Percentiles rank a stretch among this genome's conserved stretches.
Conservation (phyloP, 2,329 filamentous ascomycete species). For the Diaporthe destruens region DNA sequence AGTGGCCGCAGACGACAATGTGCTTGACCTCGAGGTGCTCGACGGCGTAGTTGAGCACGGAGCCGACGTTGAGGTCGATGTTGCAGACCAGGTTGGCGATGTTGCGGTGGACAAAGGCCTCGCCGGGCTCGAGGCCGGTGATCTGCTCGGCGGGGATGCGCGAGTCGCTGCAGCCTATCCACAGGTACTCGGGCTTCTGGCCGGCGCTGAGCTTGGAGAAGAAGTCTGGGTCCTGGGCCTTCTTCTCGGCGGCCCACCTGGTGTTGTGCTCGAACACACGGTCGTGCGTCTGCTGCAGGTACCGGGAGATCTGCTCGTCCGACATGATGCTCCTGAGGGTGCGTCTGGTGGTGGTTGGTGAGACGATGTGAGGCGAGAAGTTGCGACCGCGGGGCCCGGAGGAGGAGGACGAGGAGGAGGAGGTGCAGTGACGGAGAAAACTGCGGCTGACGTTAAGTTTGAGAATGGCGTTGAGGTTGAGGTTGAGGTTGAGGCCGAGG, state of each 20-base stretch:
- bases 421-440: constrained; percentile 18
- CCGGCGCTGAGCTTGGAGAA: constrained; percentile 74
- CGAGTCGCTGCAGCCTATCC: constrained; percentile 93
- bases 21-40: constrained; percentile 84
- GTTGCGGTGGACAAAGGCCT: constrained; percentile 95
- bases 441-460: constrained; percentile 3
- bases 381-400: background rate
- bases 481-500: background rate
- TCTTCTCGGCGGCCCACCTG: constrained; percentile 73
- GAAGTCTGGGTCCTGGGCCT: constrained; percentile 70
- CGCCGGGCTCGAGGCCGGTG: constrained; percentile 84
- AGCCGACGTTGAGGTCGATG: constrained; percentile 83
- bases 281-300: constrained; percentile 74
- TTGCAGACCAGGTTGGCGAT: constrained; percentile 90
- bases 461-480: constrained; percentile 1
- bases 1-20: constrained; percentile 84
- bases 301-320: constrained; percentile 61
- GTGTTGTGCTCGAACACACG: constrained; percentile 77
- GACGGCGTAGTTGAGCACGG: constrained; percentile 90
- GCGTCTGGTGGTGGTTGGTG: constrained; percentile 1
- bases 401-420: constrained; percentile 14
- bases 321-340: constrained; percentile 43
- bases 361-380: constrained; percentile 34
- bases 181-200: constrained; percentile 79
- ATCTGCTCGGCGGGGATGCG: constrained; percentile 93